Percentiles rank a stretch among this genome's conserved stretches.
These are phyloP conservation scores for Kitagawia praeruptora DNA, from an alignment of 129 eudicot genomes.

Conservation along the genomic window DNA sequence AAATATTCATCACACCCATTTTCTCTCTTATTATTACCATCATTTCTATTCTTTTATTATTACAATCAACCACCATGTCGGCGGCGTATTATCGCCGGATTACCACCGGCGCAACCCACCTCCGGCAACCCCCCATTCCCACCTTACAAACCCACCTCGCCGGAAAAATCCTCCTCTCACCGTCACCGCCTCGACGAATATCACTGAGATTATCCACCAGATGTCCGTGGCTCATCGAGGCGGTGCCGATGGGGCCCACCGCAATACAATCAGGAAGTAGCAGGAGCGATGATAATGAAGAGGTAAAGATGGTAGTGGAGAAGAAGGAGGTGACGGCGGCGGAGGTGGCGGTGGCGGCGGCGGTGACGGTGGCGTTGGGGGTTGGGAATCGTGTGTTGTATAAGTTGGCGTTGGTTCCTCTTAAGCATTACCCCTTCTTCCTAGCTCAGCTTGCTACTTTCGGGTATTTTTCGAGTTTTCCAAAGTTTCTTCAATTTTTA, in stretches of 20 bases:
- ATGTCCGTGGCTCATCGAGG: constrained; percentile 5
- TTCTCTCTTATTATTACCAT: too few relatives aligned
- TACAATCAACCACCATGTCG: background rate
- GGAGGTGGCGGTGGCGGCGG: constrained; percentile 63
- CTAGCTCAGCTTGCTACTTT: constrained; percentile 95
- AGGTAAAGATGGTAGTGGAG: background rate
- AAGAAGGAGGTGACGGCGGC: constrained; percentile 8
- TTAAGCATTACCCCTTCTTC: constrained; percentile 75
- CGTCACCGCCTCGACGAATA: background rate
- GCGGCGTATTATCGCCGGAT: constrained; percentile 19
- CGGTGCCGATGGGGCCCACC: constrained; percentile 1
- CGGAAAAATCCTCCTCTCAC: background rate
- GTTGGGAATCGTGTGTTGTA: constrained; percentile 89
- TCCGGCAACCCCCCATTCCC: background rate
- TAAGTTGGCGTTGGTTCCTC: constrained; percentile 85
- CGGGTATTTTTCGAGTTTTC: constrained; percentile 44
- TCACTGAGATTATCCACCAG: background rate
- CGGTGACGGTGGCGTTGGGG: constrained; percentile 71
- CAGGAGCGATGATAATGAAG: background rate
- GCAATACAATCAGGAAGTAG: constrained; percentile 11
- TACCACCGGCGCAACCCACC: background rate
- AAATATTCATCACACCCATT: too few relatives aligned
- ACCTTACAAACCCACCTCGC: background rate
- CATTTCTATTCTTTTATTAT: background rate
- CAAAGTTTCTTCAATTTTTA: background rate